Base-by-base conservation (phyloP, 805 yeast genomes). In the Wickerhamiella cacticola region DNA sequence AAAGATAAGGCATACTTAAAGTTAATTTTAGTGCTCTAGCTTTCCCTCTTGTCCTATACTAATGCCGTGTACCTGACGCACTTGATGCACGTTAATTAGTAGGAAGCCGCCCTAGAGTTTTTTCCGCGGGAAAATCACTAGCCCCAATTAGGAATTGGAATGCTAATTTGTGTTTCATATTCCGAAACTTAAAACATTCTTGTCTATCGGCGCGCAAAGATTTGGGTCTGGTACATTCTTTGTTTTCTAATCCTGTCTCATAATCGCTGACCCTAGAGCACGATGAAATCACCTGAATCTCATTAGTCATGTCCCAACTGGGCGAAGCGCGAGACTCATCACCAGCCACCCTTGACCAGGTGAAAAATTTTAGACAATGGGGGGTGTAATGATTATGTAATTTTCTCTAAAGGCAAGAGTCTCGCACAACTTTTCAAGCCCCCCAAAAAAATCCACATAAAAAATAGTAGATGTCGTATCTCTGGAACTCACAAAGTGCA, bases 391-490 rank as follows among this genome's bases (percentile, higher is more conserved):
- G 36, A 13, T 31, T 31, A 31, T 13, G 36, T 31, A 31, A 31
- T 13, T n/a, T 31, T 10, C 4, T 19, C 9, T 15, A 31, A 19
- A 19, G 36, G n/a, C 36, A 19, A 31, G 19, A 15, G 36, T 31
- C 36, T 31, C 19, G 19, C 19, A 15, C 36, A 31, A n/a, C 16
- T 31, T 31, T 31, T 31, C 19, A 31, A 15, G n/a, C n/a, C n/a
- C n/a, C n/a, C 18, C 36, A 31, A n/a, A 29, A 15, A 8, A 15
- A 29, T 13, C 33, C 33, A 29, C 19, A 25, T 7, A 31, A 15
- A 12, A 31, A 31, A n/a, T 19, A 31, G 19, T 12, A 24, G 41
- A 64, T 64, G 68, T 64, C 68, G 41, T 54, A 63, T 41, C 63
- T 55, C 47, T 50, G 55, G 48, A 59, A 63, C 56, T 59, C 63